Evolutionary conservation across 1,284 basidiomycete genomes (phyloP).

Genomic region (Athelia psychrophila): DNA sequence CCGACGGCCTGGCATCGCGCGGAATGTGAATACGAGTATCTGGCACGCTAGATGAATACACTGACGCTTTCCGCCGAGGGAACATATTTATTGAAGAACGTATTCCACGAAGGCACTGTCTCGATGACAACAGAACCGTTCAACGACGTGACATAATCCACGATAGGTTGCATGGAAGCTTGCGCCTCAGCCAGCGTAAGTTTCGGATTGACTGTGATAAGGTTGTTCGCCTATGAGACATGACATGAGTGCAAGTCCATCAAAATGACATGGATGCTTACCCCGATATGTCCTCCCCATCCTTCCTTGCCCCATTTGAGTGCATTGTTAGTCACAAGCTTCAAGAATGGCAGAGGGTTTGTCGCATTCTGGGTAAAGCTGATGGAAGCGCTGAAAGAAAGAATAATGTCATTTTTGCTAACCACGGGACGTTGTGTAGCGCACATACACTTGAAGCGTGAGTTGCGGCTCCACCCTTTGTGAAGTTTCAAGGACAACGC

Average conservation of each 20-base stretch:
- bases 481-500: constrained; percentile 10
- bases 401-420: too few relatives aligned
- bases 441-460: constrained; percentile 7
- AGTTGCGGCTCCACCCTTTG: constrained; percentile 7
- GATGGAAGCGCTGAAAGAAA: not conserved
- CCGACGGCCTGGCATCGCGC: not conserved
- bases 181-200: constrained; percentile 24
- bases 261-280: not conserved
- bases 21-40: too few relatives aligned
- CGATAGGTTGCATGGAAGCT: constrained; percentile 25
- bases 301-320: constrained; percentile 13
- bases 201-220: constrained; percentile 24
- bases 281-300: constrained; percentile 16
- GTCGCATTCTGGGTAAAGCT: constrained; percentile 5
- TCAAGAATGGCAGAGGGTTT: constrained; percentile 15
- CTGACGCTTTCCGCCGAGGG: constrained; percentile 21
- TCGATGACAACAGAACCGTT: constrained; percentile 29
- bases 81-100: constrained; percentile 30
- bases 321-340: constrained; percentile 10
- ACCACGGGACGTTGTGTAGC: too few relatives aligned
- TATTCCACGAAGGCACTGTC: constrained; percentile 25
- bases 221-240: not conserved
- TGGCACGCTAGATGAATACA: constrained; percentile 18
- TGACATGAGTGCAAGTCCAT: not conserved
- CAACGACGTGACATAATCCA: constrained; percentile 25